Conservation (phyloP, 306 rosid species). For the Macrotyloma uniflorum region DNA sequence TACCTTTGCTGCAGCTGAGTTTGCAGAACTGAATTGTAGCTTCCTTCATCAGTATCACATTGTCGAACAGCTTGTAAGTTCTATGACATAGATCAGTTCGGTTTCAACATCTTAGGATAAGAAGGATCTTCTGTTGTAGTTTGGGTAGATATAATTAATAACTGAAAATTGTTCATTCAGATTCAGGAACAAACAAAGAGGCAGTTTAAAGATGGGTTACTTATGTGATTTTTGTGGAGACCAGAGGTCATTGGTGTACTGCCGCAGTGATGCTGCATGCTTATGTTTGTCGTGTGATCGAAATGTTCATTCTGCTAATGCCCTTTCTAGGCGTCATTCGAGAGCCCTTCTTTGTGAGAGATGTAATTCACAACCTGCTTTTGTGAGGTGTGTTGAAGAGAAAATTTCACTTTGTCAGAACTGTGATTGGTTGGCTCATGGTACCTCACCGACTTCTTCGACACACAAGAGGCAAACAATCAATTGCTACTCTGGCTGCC, state of each 20-base stretch:
- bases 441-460: slow-evolving; percentile 59
- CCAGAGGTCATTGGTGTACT: slow-evolving; percentile 87
- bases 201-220: slow-evolving; percentile 73
- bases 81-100: not conserved
- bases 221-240: slow-evolving; percentile 87
- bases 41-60: slow-evolving; percentile 18
- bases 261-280: slow-evolving; percentile 93
- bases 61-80: slow-evolving; percentile 36
- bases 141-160: slow-evolving; percentile 30
- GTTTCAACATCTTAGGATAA: slow-evolving; percentile 20
- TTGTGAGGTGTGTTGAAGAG: slow-evolving; percentile 84
- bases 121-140: slow-evolving; percentile 33
- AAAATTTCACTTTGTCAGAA: slow-evolving; percentile 87
- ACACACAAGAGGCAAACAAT: slow-evolving; percentile 77
- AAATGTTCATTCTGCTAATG: slow-evolving; percentile 93
- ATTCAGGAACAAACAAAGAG: slow-evolving; percentile 31
- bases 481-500: slow-evolving; percentile 89
- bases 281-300: slow-evolving; percentile 95
- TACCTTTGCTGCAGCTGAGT: slow-evolving; percentile 34
- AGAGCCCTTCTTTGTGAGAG: slow-evolving; percentile 89
- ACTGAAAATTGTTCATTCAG: slow-evolving; percentile 41
- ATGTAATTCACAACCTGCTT: slow-evolving; percentile 82
- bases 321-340: slow-evolving; percentile 86
- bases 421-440: slow-evolving; percentile 91
- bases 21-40: slow-evolving; percentile 41